Percentiles rank a stretch among this genome's conserved stretches.
phyloP scores from a whole-genome alignment of 2,329 filamentous ascomycete genomes.

The Cyphellophora attinorum region DNA sequence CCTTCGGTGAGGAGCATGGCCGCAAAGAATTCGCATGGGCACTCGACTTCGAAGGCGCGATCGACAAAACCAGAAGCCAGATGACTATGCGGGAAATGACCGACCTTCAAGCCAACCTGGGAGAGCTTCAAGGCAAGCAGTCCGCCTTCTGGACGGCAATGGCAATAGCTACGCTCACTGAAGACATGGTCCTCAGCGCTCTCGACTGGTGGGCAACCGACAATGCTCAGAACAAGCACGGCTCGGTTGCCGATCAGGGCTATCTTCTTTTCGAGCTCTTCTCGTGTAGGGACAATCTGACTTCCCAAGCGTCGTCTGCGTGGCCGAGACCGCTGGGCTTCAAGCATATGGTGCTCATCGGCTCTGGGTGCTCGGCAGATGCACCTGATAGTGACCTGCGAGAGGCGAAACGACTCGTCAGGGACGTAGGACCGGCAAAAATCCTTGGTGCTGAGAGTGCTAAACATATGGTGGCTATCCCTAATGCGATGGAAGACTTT shows the following conservation, averaged over 20 bases:
- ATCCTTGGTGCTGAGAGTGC: slow-evolving; percentile 1
- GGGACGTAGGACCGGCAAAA: slow-evolving; percentile 1
- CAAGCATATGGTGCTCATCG: slow-evolving; percentile 7
- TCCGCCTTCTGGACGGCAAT: slow-evolving; percentile 7
- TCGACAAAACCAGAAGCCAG: slow-evolving; percentile 8
- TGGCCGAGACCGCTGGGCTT: slow-evolving; percentile 8
- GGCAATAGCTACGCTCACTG: slow-evolving; percentile 1
- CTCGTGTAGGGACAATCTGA: slow-evolving; percentile 6
- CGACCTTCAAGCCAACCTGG: slow-evolving; percentile 6
- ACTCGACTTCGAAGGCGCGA: slow-evolving; percentile 10
- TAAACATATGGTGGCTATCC: slow-evolving; percentile 2
- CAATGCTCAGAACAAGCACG: not conserved
- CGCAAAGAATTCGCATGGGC: slow-evolving; percentile 12
- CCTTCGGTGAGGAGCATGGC: slow-evolving; percentile 8
- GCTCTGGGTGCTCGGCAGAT: slow-evolving; percentile 2
- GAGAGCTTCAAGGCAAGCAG: slow-evolving; percentile 3
- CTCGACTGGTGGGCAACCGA: slow-evolving; percentile 3
- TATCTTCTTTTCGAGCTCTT: slow-evolving; percentile 10
- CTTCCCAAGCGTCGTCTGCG: slow-evolving; percentile 2
- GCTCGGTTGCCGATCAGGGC: not conserved
- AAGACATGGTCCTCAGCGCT: slow-evolving; percentile 4
- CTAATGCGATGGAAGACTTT: slow-evolving; percentile 9
- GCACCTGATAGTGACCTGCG: not conserved
- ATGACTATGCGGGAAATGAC: slow-evolving; percentile 3
- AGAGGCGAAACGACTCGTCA: slow-evolving; percentile 4